Evolutionary conservation across 1,284 basidiomycete species (phyloP).

Genomic region (Boletus nobilissimus): DNA sequence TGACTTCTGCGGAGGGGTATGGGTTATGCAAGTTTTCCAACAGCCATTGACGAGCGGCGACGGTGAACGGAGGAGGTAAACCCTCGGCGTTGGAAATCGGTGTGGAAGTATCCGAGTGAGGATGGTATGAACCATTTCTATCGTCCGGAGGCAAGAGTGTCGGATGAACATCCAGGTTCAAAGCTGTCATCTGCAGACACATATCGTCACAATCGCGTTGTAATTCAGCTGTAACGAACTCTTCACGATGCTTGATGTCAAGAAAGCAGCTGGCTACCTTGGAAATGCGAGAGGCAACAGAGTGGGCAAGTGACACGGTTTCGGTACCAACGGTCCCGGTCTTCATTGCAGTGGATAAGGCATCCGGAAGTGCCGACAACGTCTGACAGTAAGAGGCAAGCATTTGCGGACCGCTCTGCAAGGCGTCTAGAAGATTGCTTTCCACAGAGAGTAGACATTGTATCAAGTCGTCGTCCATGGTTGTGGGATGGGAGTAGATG

Average conservation of each 20-base stretch:
- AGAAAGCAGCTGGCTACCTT: conserved; percentile 24
- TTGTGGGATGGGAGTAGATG: too few species aligned
- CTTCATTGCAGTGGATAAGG: not conserved
- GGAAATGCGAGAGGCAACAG: conserved; percentile 21
- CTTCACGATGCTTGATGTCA: conserved; percentile 4
- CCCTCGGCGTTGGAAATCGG: rapidly evolving
- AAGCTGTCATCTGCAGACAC: conserved; percentile 11
- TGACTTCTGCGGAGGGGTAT: conserved; percentile 54
- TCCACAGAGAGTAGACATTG: conserved; percentile 18
- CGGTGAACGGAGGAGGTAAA: not conserved
- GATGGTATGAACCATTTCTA: too few species aligned
- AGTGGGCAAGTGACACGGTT: conserved; percentile 5
- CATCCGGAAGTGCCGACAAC: conserved; percentile 10
- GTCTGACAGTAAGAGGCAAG: conserved; percentile 19
- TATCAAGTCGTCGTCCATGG: conserved; percentile 15
- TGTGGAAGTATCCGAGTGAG: not conserved
- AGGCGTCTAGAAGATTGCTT: conserved; percentile 7
- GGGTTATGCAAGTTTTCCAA: conserved; percentile 60
- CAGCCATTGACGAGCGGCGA: conserved; percentile 46
- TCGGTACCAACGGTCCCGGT: not conserved
- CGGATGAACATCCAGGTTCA: conserved; percentile 1
- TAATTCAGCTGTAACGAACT: not conserved
- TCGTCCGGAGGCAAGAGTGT: not conserved
- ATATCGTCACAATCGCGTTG: conserved; percentile 24
- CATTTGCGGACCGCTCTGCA: not conserved